phyloP scores from a whole-genome alignment of 805 yeast species.

The Metschnikowia hibisci region DNA sequence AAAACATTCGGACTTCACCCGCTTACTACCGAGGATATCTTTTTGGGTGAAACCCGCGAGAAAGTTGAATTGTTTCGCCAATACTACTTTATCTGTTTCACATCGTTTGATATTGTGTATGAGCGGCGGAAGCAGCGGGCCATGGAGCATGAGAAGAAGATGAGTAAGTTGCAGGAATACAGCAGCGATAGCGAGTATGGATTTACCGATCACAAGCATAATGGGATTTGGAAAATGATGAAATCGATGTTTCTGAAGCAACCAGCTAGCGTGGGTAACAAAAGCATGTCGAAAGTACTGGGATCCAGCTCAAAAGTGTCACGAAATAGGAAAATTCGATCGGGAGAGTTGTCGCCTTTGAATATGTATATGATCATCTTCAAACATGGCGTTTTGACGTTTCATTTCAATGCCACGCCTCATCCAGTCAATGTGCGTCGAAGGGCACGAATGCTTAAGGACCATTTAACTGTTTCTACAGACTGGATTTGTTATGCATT shows the following conservation, averaged over 20 bases:
- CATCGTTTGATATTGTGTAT: conserved; percentile 59
- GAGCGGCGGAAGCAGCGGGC: conserved; percentile 57
- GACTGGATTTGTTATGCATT: conserved; percentile 98
- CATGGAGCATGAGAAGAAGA: conserved; percentile 41
- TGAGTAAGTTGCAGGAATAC: conserved; percentile 34
- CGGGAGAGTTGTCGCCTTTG: conserved; percentile 74
- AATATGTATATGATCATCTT: conserved; percentile 92
- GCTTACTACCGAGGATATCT: conserved; percentile 91
- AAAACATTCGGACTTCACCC: conserved; percentile 96
- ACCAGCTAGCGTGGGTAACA: conserved; percentile 6
- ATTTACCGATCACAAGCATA: conserved; percentile 5
- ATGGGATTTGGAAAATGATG: conserved; percentile 6
- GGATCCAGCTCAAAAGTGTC: conserved; percentile 17
- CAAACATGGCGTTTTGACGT: conserved; percentile 84
- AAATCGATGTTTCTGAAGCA: conserved; percentile 8
- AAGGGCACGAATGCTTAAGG: conserved; percentile 81
- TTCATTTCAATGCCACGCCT: conserved; percentile 92
- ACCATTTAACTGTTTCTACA: conserved; percentile 83
- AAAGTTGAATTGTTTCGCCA: conserved; percentile 90
- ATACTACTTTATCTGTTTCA: conserved; percentile 87
- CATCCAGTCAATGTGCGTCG: conserved; percentile 95
- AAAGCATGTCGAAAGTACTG: conserved; percentile 9
- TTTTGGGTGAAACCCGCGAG: conserved; percentile 89
- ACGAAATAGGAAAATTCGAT: conserved; percentile 32
- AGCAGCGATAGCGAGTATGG: conserved; percentile 5